Base-by-base conservation (phyloP, 2,329 filamentous ascomycete species). In the Colletotrichum sp. region DNA sequence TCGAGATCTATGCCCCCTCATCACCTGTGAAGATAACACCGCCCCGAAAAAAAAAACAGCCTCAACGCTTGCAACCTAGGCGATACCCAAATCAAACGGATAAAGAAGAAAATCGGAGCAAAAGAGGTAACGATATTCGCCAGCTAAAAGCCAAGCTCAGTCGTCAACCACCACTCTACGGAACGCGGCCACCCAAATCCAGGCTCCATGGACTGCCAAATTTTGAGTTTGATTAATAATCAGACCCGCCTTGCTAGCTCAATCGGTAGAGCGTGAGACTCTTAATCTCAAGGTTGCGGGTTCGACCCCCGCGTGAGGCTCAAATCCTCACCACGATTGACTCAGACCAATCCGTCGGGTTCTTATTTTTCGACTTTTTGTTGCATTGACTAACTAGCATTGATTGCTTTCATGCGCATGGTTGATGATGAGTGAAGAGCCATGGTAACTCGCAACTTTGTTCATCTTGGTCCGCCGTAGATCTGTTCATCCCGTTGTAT, bases 221-320 rank as follows among this genome's bases (percentile, higher is more conserved):
- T 49, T 44, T n/a, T n/a, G 5, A 12, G 9, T 6, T 12, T 44
- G 57, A 60, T 39, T 36, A 36, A 10, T 34, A 63, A 63, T 34
- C 60, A 63, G 15, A 24, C 60, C 32, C 60, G 73, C 73, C 73
- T 76, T 76, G 89, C 88, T 92, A 92, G 90, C 90, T 92, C 90
- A 92, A 92, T 92, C 90, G 90, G 90, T 93, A 93, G 92, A 93
- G 91, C 91, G 91, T 93, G 89, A 92, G 92, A 93, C 92, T 93
- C 92, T 90, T 90, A 90, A 77, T 77, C 76, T 77, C 72, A 77
- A 77, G 76, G 76, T 72, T 77, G 72, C 72, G 75, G 75, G 78
- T 79, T 79, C 78, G 78, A 79, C 78, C 78, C 78, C 78, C 78
- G 78, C 78, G 78, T 79, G 78, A 78, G 78, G 78, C 78, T 79